Evolutionary conservation across 495 filamentous ascomycete species (phyloP), one percentile per base, ranked within the genome.

Genomic region (Lichenothelia convexa): DNA sequence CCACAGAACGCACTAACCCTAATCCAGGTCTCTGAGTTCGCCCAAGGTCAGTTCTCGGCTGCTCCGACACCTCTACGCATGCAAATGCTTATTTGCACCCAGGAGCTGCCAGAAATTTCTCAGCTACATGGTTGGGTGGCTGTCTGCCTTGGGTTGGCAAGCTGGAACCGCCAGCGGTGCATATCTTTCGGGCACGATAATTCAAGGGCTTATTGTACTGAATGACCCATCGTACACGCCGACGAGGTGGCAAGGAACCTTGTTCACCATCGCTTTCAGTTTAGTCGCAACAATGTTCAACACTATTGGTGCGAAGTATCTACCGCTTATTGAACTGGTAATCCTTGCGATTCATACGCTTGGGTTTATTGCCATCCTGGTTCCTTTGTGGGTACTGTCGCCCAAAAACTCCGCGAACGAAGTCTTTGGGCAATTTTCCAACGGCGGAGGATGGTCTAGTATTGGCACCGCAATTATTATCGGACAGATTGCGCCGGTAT

Each of bases 211-310:
- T 5, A 54, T 58, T 12, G 32, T 54, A 1, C 39, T 66, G 22
- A 53, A 51, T 5, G 36, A 59, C 13, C 33, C 49, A 0, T 38
- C 39, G 13, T 71, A 67, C 40, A 32, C 42, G 0, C 49, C 55
- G 0, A 19, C 59, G 27, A 21, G 42, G 3, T 67, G 57, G 54
- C 63, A 68, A 16, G 52, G 36, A 0, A 66, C 58, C 4, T 39
- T 70, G 8, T 31, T 67, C 6, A 49, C 59, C 30, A 66, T 60
- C 56, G n/a, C n/a, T n/a, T n/a, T n/a, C n/a, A n/a, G n/a, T n/a
- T n/a, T n/a, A n/a, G n/a, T n/a, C n/a, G n/a, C n/a, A n/a, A n/a
- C n/a, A n/a, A n/a, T n/a, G n/a, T n/a, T n/a, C n/a, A n/a, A n/a
- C n/a, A n/a, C n/a, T n/a, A n/a, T n/a, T n/a, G n/a, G n/a, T n/a